Conservation (phyloP, 2,329 filamentous ascomycete species). For the Pseudocercospora crystallina region DNA sequence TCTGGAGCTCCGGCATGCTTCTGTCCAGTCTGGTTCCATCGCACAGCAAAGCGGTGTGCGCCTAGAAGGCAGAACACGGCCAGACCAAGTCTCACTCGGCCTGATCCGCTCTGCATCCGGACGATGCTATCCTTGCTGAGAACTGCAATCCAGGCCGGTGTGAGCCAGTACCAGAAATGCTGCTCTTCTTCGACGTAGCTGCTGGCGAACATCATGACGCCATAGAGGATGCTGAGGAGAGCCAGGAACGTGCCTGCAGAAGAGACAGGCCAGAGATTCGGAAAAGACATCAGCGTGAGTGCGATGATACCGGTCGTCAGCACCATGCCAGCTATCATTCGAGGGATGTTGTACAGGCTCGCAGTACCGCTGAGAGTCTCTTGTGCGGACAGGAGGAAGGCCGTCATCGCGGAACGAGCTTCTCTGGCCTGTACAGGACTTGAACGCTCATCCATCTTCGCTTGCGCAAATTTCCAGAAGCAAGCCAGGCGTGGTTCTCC, state of each 20-base stretch:
- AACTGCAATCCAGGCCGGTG: conserved; percentile 62
- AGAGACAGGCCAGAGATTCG: conserved; percentile 38
- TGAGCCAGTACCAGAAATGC: conserved; percentile 95
- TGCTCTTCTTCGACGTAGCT: conserved; percentile 99
- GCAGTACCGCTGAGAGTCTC: conserved; percentile 81
- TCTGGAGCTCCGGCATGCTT: conserved; percentile 92
- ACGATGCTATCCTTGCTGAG: conserved; percentile 31
- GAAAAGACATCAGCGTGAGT: conserved; percentile 37
- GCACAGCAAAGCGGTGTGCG: conserved; percentile 65
- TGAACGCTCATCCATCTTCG: conserved; percentile 18
- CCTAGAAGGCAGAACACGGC: conserved; percentile 48
- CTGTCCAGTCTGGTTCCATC: conserved; percentile 97
- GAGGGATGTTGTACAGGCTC: conserved; percentile 80
- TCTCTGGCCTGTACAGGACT: conserved; percentile 1
- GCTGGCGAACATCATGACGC: conserved; percentile 93
- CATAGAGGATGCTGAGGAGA: conserved; percentile 55
- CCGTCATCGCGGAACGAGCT: conserved; percentile 11
- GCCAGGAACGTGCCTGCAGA: conserved; percentile 46
- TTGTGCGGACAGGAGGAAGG: conserved; percentile 72
- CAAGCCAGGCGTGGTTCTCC: conserved; percentile 27
- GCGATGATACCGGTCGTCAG: conserved; percentile 45
- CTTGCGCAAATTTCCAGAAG: conserved; percentile 21
- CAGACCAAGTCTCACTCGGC: conserved; percentile 7
- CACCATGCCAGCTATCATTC: conserved; percentile 53
- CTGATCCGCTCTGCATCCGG: background rate